Evolutionary conservation across 208 protist genomes (phyloP), one percentile per base, ranked within the genome.

Genomic region (Trypanosomatidae sp.): DNA sequence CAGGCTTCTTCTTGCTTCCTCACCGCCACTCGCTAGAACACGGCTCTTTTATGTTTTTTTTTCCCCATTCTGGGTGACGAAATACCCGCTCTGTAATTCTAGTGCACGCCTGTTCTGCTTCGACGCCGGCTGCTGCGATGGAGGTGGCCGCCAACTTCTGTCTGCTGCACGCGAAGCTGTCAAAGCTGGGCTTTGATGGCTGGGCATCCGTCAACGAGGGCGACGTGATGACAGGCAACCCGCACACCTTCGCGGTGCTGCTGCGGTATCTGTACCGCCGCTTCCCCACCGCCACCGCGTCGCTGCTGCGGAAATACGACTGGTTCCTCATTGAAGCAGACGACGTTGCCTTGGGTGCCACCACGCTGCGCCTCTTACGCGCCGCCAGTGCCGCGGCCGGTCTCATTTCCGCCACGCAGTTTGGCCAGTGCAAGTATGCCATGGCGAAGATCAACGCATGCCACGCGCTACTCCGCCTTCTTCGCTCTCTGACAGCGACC

Each of bases 241-340:
- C 87, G 4, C 75, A 81, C 62, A 76, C 80, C 1, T 89, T 86
- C 60, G 76, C 71, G 10, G 10, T 65, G 12, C 87, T 91, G 60
- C 13, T 91, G 39, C 81, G 84, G 0, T 91, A 87, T 67, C 66
- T 86, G 8, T 78, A 82, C 41, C 67, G 46, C 3, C 71, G 75
- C 19, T 91, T 85, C 60, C 68, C 76, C 9, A 22, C 53, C 9
- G 60, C 60, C 0, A 89, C 81, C 1, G 59, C 73, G 1, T 15
- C 52, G 4, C 66, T 91, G 28, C 49, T 91, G 56, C 77, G 71
- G 1, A 71, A 62, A 4, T 69, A 87, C 69, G 46, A 71, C 10
- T 91, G 83, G 82, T 89, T 91, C 39, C 46, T 91, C 39, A 28
- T 91, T 4, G 87, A 91, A 36, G 47, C 62, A 7, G 73, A 81